phyloP scores from a whole-genome alignment of 2,329 filamentous ascomycete genomes.

The Calonectria hongkongensis region DNA sequence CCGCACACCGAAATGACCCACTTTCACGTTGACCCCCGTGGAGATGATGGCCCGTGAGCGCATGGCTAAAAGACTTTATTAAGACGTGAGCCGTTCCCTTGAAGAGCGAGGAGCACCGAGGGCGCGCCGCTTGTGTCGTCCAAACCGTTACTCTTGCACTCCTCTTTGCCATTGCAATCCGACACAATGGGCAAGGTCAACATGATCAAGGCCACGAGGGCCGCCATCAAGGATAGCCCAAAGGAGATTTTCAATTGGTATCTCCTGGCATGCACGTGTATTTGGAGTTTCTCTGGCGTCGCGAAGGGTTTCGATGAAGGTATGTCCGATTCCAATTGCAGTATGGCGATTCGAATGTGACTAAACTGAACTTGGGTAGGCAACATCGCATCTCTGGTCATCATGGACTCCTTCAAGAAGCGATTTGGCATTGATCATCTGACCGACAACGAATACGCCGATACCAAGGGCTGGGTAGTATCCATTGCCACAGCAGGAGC shows the following conservation, averaged over 20 bases:
- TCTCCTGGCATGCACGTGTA: constrained; percentile 50
- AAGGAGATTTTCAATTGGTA: constrained; percentile 57
- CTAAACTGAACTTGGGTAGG: constrained; percentile 40
- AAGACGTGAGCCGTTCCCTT: constrained; percentile 1
- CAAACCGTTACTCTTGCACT: not conserved
- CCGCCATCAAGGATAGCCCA: constrained; percentile 53
- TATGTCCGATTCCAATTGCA: constrained; percentile 3
- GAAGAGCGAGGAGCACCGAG: not conserved
- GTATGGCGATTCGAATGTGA: fast-evolving
- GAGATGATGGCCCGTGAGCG: constrained; percentile 2
- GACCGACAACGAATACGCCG: constrained; percentile 52
- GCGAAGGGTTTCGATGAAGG: constrained; percentile 58
- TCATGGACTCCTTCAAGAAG: constrained; percentile 54
- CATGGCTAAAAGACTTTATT: constrained; percentile 4
- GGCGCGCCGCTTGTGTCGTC: not conserved
- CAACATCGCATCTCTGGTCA: constrained; percentile 57
- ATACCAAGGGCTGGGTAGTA: constrained; percentile 58
- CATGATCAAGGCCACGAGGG: constrained; percentile 53
- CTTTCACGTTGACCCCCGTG: not conserved
- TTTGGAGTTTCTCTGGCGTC: constrained; percentile 57
- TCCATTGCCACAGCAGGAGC: constrained; percentile 57
- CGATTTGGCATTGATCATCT: constrained; percentile 49
- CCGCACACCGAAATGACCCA: not conserved
- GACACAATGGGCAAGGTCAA: constrained; percentile 45
- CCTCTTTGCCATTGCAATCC: not conserved